These are phyloP conservation scores for Ophioceras dolichostomum DNA, from an alignment of 2,329 filamentous ascomycete species.

Conservation along the genomic window DNA sequence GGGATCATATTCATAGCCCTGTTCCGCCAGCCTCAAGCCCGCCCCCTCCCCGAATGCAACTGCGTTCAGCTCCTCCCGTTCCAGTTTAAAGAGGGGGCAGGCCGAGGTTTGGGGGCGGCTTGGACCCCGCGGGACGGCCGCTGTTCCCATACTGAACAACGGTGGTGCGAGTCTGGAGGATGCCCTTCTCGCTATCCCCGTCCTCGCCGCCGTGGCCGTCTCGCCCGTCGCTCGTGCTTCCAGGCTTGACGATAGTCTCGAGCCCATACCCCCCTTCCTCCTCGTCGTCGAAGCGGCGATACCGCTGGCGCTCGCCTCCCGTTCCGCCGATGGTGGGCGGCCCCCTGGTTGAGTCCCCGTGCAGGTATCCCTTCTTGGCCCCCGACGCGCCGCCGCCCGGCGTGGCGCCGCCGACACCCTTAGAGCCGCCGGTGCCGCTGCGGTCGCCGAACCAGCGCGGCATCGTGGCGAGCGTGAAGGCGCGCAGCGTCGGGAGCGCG, in stretches of 20 bases:
- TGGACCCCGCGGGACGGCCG: not conserved
- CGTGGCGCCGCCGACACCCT: not conserved
- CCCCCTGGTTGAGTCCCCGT: not conserved
- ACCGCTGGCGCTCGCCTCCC: not conserved
- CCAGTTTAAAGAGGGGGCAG: not conserved
- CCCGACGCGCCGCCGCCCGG: not conserved
- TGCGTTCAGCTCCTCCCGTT: no score
- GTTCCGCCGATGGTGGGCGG: not conserved
- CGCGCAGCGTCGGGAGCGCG: not conserved
- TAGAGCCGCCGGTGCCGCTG: not conserved
- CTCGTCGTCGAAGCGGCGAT: not conserved
- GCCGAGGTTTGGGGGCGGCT: not conserved
- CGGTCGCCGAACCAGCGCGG: not conserved
- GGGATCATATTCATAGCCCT: no score
- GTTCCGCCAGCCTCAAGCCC: no score
- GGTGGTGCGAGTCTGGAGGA: not conserved
- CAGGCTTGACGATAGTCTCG: not conserved
- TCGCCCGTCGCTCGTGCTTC: not conserved
- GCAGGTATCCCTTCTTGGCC: not conserved
- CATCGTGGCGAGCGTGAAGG: not conserved
- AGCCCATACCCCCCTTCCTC: not conserved
- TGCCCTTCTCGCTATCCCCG: not conserved
- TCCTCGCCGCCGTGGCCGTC: not conserved
- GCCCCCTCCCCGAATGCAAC: no score
- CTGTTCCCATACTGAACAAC: not conserved